Conservation (phyloP, 495 filamentous ascomycete species). For the Penicillium arizonense region DNA sequence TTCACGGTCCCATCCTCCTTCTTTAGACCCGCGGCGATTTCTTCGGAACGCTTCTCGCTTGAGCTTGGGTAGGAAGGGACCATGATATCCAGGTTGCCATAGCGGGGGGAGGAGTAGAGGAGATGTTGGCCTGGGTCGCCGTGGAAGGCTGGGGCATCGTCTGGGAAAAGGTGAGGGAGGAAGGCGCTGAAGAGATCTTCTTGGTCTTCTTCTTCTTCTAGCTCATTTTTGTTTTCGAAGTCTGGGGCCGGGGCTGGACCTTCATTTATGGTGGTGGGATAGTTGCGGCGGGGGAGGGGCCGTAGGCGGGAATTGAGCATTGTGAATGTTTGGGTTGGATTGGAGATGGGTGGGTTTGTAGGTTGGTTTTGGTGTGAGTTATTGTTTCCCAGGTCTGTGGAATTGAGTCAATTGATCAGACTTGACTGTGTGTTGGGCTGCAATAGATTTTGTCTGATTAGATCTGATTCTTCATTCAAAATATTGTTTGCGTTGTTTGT, state of each 20-base stretch:
- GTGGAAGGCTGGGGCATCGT: slow-evolving; percentile 71
- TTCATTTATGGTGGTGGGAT: not conserved
- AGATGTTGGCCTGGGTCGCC: slow-evolving; percentile 67
- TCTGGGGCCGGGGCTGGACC: slow-evolving; percentile 15
- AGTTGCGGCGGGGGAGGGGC: slow-evolving; percentile 28
- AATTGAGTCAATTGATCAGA: not conserved
- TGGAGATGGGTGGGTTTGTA: no score
- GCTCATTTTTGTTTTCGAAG: slow-evolving; percentile 7
- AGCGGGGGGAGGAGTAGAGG: slow-evolving; percentile 62
- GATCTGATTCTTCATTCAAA: not conserved
- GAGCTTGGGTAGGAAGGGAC: slow-evolving; percentile 40
- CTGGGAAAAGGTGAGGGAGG: slow-evolving; percentile 71
- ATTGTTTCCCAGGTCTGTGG: no score
- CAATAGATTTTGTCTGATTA: no score
- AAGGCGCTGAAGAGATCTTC: slow-evolving; percentile 68
- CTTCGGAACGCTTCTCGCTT: slow-evolving; percentile 17
- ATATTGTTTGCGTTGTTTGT: slow-evolving; percentile 4
- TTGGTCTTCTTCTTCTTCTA: slow-evolving; percentile 23
- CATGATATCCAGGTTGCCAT: slow-evolving; percentile 49
- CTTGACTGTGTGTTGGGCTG: no score
- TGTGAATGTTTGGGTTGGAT: not conserved
- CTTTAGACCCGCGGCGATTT: slow-evolving; percentile 16
- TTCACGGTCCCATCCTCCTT: slow-evolving; percentile 14
- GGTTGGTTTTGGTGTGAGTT: no score
- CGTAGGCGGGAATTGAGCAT: slow-evolving; percentile 36